Percentiles rank a stretch among this genome's conserved stretches.
phyloP scores from a whole-genome alignment of 345 rosid species.

The Eucalyptus virginea region DNA sequence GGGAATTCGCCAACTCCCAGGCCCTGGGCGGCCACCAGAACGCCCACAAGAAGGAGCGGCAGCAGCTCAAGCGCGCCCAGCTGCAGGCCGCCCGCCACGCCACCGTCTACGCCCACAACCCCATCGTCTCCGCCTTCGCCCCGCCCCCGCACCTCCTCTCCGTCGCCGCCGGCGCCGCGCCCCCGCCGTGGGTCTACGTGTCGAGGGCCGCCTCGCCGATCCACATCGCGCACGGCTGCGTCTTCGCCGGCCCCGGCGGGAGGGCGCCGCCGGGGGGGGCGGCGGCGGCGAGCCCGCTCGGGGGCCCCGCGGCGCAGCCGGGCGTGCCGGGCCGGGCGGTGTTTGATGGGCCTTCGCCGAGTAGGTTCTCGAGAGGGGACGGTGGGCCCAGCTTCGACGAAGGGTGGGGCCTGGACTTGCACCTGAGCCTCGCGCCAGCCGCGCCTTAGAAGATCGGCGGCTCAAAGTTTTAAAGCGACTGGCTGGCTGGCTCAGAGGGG shows the following conservation, averaged over 20 bases:
- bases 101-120: slow-evolving; percentile 59
- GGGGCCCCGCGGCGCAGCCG: not conserved
- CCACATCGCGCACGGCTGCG: slow-evolving; percentile 71
- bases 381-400: slow-evolving; percentile 72
- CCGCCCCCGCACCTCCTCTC: slow-evolving; percentile 77
- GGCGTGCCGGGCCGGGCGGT: slow-evolving; percentile 8
- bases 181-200: slow-evolving; percentile 73
- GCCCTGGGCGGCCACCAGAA: slow-evolving; percentile 82
- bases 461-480: not conserved
- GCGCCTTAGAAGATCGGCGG: slow-evolving; percentile 25
- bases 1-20: slow-evolving; percentile 75
- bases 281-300: not conserved
- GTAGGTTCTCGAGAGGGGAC: slow-evolving; percentile 46
- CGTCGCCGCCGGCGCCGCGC: slow-evolving; percentile 1
- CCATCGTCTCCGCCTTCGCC: slow-evolving; percentile 83
- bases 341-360: slow-evolving; percentile 37
- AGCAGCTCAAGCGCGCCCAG: slow-evolving; percentile 70
- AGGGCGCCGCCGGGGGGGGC: slow-evolving; percentile 3
- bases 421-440: slow-evolving; percentile 91
- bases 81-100: slow-evolving; percentile 46
- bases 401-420: slow-evolving; percentile 70
- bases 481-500: not conserved
- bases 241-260: slow-evolving; percentile 14
- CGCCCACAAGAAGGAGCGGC: slow-evolving; percentile 84
- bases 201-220: slow-evolving; percentile 61